These are phyloP conservation scores for Solanum rostratum DNA, from an alignment of 257 asterid genomes.

Conservation along the genomic window DNA sequence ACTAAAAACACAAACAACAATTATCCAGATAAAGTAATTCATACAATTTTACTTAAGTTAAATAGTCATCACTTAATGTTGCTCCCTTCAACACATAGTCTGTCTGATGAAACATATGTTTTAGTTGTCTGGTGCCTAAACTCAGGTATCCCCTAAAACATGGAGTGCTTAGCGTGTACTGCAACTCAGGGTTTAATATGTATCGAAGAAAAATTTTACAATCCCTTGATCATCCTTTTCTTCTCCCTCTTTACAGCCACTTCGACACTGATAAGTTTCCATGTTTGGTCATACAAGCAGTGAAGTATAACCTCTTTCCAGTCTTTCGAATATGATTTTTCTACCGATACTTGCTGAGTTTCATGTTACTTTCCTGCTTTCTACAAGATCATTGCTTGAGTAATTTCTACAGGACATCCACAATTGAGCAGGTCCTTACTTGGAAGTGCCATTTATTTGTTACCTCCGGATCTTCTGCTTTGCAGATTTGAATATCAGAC, in stretches of 20 bases:
- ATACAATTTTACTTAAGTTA: background rate
- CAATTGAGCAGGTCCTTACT: background rate
- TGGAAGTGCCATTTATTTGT: background rate
- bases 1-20: background rate
- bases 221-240: slow-evolving; percentile 69
- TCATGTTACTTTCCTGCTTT: background rate
- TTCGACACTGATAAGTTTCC: slow-evolving; percentile 66
- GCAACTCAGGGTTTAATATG: background rate
- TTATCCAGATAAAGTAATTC: background rate
- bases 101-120: background rate
- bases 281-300: slow-evolving; percentile 70
- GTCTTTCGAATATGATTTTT: background rate
- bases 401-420: background rate
- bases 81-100: background rate
- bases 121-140: background rate
- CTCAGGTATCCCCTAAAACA: background rate
- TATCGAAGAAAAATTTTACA: slow-evolving; percentile 41
- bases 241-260: slow-evolving; percentile 60
- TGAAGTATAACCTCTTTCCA: slow-evolving; percentile 28
- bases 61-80: background rate
- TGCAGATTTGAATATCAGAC: background rate
- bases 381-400: background rate
- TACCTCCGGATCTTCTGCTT: background rate
- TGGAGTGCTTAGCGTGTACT: background rate
- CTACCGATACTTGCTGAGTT: background rate